Evolutionary conservation across 352 stramenopile species (phyloP).

Genomic region (Globisporangium paddicum): DNA sequence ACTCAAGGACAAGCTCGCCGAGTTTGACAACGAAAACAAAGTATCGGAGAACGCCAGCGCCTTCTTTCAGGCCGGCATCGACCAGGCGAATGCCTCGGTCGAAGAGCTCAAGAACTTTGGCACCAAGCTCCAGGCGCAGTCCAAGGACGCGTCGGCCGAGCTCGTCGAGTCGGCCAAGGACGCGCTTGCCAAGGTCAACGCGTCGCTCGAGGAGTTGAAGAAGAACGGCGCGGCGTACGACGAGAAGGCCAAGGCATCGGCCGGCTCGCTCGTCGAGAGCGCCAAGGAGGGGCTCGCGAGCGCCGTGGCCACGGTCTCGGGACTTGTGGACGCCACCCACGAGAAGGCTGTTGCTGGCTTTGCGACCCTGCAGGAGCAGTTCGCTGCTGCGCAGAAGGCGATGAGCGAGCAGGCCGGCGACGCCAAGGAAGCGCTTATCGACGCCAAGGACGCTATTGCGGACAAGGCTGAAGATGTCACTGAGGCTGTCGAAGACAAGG

Average conservation of each 20-base stretch:
- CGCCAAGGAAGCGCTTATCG: background rate
- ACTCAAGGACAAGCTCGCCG: slow-evolving; percentile 32
- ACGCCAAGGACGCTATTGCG: background rate
- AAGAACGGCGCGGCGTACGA: slow-evolving; percentile 13
- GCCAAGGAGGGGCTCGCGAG: slow-evolving; percentile 22
- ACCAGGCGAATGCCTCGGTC: slow-evolving; percentile 27
- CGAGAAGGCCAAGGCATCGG: slow-evolving; percentile 14
- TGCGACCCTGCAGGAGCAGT: slow-evolving; percentile 32
- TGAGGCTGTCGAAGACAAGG: slow-evolving; percentile 14
- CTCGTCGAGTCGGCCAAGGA: slow-evolving; percentile 5
- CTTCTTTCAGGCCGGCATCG: slow-evolving; percentile 34
- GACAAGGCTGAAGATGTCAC: background rate
- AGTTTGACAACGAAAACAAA: slow-evolving; percentile 40
- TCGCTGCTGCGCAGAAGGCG: slow-evolving; percentile 19
- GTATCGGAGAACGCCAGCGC: slow-evolving; percentile 27
- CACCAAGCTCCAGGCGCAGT: slow-evolving; percentile 9
- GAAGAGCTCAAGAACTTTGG: slow-evolving; percentile 21
- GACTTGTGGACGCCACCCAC: slow-evolving; percentile 20
- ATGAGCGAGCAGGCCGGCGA: slow-evolving; percentile 15
- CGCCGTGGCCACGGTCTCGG: slow-evolving; percentile 10
- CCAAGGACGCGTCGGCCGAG: slow-evolving; percentile 4
- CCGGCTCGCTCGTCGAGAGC: slow-evolving; percentile 14
- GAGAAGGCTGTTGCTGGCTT: slow-evolving; percentile 34
- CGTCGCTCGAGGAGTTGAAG: slow-evolving; percentile 13
- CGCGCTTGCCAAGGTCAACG: slow-evolving; percentile 10